Conservation (phyloP, 257 asterid genomes). For the Galeopsis tetrahit region DNA sequence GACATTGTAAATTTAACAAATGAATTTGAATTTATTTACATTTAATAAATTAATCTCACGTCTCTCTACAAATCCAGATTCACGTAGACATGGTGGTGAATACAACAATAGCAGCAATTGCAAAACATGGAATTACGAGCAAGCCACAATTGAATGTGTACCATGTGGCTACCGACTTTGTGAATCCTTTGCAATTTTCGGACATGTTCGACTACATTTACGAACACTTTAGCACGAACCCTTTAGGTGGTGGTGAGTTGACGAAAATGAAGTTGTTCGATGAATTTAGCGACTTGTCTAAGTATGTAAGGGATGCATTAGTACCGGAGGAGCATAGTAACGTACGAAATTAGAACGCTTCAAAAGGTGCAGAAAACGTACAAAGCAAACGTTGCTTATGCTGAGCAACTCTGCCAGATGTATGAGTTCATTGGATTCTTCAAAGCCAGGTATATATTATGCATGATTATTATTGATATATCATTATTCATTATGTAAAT, state of each 20-base stretch:
- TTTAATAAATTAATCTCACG: too few species aligned
- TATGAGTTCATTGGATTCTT: conserved; percentile 37
- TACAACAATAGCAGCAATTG: conserved; percentile 49
- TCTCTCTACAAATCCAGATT: conserved; percentile 25
- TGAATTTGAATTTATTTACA: not conserved
- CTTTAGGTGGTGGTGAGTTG: conserved; percentile 7
- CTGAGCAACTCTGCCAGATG: conserved; percentile 38
- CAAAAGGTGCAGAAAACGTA: not conserved
- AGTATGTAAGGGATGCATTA: conserved; percentile 21
- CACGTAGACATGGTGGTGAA: conserved; percentile 48
- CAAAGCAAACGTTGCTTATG: conserved; percentile 39
- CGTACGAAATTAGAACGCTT: too few species aligned
- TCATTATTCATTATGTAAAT: not conserved
- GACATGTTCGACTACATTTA: conserved; percentile 33
- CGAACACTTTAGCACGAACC: conserved; percentile 29
- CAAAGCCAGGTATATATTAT: conserved; percentile 37
- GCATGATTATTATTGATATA: not conserved
- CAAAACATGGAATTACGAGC: conserved; percentile 38
- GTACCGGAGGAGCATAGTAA: too few species aligned
- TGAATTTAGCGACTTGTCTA: conserved; percentile 26
- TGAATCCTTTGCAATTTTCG: conserved; percentile 34
- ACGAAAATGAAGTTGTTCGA: conserved; percentile 31
- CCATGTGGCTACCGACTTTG: conserved; percentile 35
- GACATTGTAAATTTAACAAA: conserved; percentile 36
- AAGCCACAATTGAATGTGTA: conserved; percentile 31